A percentile compares a stretch with the other conserved stretches of the same genome.
These are phyloP conservation scores for Mycena indigotica DNA, from an alignment of 768 basidiomycete species.

Conservation along the genomic window DNA sequence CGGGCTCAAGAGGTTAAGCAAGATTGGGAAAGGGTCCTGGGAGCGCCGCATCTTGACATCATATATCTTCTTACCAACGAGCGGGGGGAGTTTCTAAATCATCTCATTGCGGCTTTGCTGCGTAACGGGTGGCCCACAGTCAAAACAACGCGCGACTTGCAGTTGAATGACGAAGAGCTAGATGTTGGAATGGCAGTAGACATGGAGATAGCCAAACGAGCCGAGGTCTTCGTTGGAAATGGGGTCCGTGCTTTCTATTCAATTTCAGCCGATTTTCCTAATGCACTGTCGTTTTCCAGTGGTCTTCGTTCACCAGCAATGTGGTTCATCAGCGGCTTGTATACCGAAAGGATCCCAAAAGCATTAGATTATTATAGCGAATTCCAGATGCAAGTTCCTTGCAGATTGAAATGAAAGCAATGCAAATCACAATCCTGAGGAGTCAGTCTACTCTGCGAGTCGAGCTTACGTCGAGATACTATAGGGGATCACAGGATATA, in stretches of 20 bases:
- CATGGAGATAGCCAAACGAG: conserved; percentile 60
- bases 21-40: conserved; percentile 6
- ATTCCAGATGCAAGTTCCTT: too few relatives aligned
- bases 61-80: conserved; percentile 9
- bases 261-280: too few relatives aligned
- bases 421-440: too few relatives aligned
- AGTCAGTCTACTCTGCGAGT: too few relatives aligned
- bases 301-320: conserved; percentile 54
- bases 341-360: conserved; percentile 43
- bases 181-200: conserved; percentile 57
- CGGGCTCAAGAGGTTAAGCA: conserved; percentile 18
- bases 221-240: conserved; percentile 57
- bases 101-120: conserved; percentile 39
- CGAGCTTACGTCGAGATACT: too few relatives aligned
- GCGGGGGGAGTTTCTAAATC: conserved; percentile 27
- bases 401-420: too few relatives aligned
- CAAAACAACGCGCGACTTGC: conserved; percentile 27
- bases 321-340: conserved; percentile 49
- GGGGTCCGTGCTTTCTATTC: too few relatives aligned
- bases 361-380: too few relatives aligned
- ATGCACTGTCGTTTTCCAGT: too few relatives aligned
- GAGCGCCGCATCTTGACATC: conserved; percentile 7
- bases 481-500: too few relatives aligned
- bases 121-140: background rate
- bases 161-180: conserved; percentile 45